phyloP scores from a whole-genome alignment of 352 stramenopile species.

The Salisapilia sapeloensis region DNA sequence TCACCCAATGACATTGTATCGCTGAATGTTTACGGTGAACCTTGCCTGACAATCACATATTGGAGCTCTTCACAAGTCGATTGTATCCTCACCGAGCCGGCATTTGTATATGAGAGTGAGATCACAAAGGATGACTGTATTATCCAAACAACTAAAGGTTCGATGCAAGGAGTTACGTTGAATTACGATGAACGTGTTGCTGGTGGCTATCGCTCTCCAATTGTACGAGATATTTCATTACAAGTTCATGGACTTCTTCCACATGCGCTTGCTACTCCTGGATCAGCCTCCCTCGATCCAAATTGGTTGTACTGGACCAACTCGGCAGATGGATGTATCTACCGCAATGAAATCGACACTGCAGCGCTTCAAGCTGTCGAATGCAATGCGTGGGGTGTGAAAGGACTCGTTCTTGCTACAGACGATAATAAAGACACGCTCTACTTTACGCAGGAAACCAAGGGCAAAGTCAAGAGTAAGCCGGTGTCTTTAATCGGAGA shows the following conservation, averaged over 20 bases:
- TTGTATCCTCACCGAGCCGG: constrained; percentile 32
- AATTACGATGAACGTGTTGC: constrained; percentile 38
- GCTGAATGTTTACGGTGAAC: constrained; percentile 17
- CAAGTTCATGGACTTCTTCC: constrained; percentile 13
- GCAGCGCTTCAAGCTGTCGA: constrained; percentile 23
- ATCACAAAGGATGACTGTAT: constrained; percentile 16
- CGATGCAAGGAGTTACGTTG: constrained; percentile 19
- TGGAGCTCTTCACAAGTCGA: constrained; percentile 25
- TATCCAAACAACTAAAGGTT: constrained; percentile 24
- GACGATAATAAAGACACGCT: constrained; percentile 12
- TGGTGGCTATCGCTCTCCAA: constrained; percentile 17
- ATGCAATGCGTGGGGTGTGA: constrained; percentile 25
- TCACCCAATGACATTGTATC: constrained; percentile 9
- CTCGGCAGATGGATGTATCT: constrained; percentile 37
- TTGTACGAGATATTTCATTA: constrained; percentile 32
- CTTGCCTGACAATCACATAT: constrained; percentile 19
- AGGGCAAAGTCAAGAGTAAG: constrained; percentile 19
- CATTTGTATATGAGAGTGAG: constrained; percentile 1
- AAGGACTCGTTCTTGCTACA: constrained; percentile 25
- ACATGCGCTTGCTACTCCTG: constrained; percentile 23
- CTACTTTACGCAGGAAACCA: constrained; percentile 63
- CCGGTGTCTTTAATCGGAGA: not conserved
- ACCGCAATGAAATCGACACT: constrained; percentile 27
- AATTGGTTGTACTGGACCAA: constrained; percentile 60
- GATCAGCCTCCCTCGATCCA: no score